phyloP scores from a whole-genome alignment of 78 protist species.

The Dictyostelium firmibasis region DNA sequence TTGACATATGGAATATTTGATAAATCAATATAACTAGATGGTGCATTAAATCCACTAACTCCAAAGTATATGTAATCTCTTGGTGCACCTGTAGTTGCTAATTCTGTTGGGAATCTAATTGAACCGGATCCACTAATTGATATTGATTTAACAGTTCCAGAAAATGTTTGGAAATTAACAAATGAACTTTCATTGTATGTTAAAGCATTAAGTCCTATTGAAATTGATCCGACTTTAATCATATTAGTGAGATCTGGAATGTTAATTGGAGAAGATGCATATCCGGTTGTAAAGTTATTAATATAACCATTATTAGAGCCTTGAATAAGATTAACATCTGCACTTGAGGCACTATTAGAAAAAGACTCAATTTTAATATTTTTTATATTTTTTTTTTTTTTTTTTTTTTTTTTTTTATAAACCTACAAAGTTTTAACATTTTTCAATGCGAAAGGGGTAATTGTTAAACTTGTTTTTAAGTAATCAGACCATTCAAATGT shows the following conservation, averaged over 20 bases:
- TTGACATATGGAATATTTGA: neutral
- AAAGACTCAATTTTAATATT: too few species aligned
- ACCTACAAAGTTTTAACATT: too few species aligned
- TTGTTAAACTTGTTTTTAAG: neutral
- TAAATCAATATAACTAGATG: neutral
- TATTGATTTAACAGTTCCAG: neutral
- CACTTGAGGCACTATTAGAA: neutral
- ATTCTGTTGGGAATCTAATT: neutral
- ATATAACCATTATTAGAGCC: neutral
- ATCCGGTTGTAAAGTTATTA: too few species aligned
- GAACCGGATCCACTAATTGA: neutral
- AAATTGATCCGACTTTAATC: neutral
- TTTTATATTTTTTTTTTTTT: too few species aligned
- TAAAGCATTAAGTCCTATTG: neutral
- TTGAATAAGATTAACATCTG: neutral
- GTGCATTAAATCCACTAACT: neutral
- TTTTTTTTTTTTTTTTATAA: too few species aligned
- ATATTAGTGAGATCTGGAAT: neutral
- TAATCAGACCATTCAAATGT: too few species aligned
- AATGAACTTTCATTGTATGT: neutral
- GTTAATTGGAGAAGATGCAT: neutral
- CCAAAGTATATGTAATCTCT: neutral
- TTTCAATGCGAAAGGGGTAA: neutral
- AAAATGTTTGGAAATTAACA: neutral
- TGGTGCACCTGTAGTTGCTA: neutral